A percentile compares a stretch with the other conserved stretches of the same genome.
Evolutionary conservation across 768 basidiomycete species (phyloP).

Genomic region (Termitomyces sp.): DNA sequence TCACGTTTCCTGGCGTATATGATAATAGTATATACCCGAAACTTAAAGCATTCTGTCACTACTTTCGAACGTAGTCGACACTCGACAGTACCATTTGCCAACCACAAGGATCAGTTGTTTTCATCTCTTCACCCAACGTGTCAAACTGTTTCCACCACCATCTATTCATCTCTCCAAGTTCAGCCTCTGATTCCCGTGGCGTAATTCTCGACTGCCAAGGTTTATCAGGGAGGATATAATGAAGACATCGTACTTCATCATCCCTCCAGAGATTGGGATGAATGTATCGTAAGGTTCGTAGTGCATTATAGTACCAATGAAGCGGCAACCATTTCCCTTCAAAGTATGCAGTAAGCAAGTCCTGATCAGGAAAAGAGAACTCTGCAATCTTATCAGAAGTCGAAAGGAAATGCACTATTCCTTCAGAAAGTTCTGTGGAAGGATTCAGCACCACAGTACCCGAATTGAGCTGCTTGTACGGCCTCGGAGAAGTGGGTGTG

Average conservation of each 20-base stretch:
- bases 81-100: constrained; percentile 47
- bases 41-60: not conserved
- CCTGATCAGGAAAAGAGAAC: constrained; percentile 84
- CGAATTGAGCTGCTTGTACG: constrained; percentile 82
- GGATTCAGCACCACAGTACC: constrained; percentile 86
- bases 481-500: constrained; percentile 49
- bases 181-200: constrained; percentile 23
- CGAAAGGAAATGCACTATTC: constrained; percentile 51
- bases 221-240: constrained; percentile 84
- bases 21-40: constrained; percentile 10
- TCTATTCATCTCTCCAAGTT: constrained; percentile 48
- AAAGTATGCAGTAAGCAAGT: constrained; percentile 80
- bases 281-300: constrained; percentile 74
- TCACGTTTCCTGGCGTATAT: constrained; percentile 82
- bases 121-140: constrained; percentile 36
- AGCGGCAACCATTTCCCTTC: constrained; percentile 71
- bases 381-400: constrained; percentile 32
- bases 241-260: constrained; percentile 78
- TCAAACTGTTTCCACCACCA: constrained; percentile 85
- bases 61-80: constrained; percentile 29
- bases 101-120: constrained; percentile 34
- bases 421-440: constrained; percentile 45
- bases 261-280: constrained; percentile 82
- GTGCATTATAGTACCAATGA: constrained; percentile 86
- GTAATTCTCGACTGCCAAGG: constrained; percentile 67